These are phyloP conservation scores for Mucor circinelloides DNA, from an alignment of 371 early-diverging fungal genomes.

Conservation along the genomic window DNA sequence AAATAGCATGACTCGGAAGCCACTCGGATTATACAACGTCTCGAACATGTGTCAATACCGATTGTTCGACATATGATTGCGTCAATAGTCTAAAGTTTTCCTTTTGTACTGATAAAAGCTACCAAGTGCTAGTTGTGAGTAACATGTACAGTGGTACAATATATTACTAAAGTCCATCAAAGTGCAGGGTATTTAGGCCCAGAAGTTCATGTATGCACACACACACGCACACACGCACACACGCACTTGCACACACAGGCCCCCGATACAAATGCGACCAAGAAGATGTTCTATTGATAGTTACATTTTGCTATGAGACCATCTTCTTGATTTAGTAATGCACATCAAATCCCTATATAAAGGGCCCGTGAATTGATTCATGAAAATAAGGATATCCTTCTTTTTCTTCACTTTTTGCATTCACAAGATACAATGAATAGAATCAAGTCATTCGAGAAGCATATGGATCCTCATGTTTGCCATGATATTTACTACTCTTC, in stretches of 20 bases:
- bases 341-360: slow-evolving; percentile 2
- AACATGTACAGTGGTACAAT: slow-evolving; percentile 3
- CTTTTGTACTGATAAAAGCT: slow-evolving; percentile 1
- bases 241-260: slow-evolving; percentile 23
- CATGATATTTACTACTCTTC: background rate
- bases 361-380: background rate
- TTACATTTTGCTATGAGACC: slow-evolving; percentile 4
- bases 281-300: slow-evolving; percentile 6
- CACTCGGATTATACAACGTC: background rate
- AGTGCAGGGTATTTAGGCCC: slow-evolving; percentile 14
- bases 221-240: slow-evolving; percentile 10
- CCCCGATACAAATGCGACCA: slow-evolving; percentile 13
- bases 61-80: background rate
- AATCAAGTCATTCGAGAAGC: slow-evolving; percentile 7
- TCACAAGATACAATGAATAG: background rate
- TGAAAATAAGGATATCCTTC: background rate
- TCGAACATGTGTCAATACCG: slow-evolving; percentile 3
- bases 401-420: background rate
- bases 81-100: background rate
- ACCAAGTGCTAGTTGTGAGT: background rate
- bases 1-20: background rate
- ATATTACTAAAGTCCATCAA: background rate
- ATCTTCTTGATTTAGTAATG: background rate
- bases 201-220: slow-evolving; percentile 1
- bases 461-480: background rate